Conservation (phyloP, 164 flowering plant species). For the Vitis rupestris region DNA sequence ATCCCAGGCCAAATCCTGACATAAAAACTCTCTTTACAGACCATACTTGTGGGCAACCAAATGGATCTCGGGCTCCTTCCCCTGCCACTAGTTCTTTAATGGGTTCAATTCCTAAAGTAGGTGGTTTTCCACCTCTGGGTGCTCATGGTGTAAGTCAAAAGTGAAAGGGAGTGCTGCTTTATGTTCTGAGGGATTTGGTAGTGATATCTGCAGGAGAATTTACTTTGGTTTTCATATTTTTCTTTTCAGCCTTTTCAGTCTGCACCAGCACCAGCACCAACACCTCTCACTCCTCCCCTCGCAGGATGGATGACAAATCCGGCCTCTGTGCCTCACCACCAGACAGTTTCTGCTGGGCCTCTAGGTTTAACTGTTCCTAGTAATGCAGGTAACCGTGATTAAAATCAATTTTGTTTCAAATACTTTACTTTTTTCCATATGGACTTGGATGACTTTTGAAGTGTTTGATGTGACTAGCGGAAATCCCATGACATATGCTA, state of each 20-base stretch:
- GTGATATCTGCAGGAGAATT: neutral
- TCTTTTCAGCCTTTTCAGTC: conserved; percentile 23
- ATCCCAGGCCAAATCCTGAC: conserved; percentile 43
- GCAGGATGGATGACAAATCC: conserved; percentile 27
- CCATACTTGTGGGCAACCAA: conserved; percentile 42
- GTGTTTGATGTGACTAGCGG: neutral
- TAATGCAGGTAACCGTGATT: conserved; percentile 10
- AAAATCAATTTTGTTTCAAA: neutral
- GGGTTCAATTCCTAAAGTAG: conserved; percentile 31
- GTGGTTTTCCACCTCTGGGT: conserved; percentile 31
- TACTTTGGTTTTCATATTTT: neutral
- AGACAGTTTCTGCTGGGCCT: conserved; percentile 16
- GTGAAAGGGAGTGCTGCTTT: neutral
- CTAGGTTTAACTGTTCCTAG: conserved; percentile 16
- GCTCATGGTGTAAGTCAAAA: conserved; percentile 35
- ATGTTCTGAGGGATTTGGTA: neutral
- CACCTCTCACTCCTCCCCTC: conserved; percentile 3
- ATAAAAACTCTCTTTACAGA: conserved; percentile 49
- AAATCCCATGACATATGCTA: neutral
- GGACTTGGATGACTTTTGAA: neutral
- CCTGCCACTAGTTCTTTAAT: conserved; percentile 25
- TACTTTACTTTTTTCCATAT: neutral
- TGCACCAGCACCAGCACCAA: conserved; percentile 20
- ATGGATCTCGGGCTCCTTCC: conserved; percentile 37
- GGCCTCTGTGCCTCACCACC: conserved; percentile 19